These are phyloP conservation scores for Forsythia viridissima DNA, from an alignment of 257 asterid species.

Conservation along the genomic window DNA sequence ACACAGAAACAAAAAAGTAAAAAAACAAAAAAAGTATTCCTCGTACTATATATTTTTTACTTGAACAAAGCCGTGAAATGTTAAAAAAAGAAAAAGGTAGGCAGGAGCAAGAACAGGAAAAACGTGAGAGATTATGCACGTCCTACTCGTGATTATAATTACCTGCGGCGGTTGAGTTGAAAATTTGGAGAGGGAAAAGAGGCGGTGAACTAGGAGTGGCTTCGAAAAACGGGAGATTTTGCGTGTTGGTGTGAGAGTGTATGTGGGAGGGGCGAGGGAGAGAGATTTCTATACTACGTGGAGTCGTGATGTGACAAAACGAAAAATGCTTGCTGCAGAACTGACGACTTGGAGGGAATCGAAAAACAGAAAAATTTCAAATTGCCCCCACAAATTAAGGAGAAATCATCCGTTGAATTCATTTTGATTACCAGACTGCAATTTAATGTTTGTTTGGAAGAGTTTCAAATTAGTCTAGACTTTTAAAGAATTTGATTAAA, in stretches of 20 bases:
- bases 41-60: not conserved
- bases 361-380: no score
- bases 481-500: no score
- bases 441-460: no score
- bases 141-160: not conserved
- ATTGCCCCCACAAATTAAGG: no score
- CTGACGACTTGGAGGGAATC: no score
- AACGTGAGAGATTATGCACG: not conserved
- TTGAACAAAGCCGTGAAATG: not conserved
- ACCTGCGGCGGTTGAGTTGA: not conserved
- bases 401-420: no score
- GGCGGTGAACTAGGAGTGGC: not conserved
- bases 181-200: not conserved
- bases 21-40: not conserved
- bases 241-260: not conserved
- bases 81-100: no score
- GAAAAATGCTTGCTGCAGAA: not conserved
- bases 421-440: no score
- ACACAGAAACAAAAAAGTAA: not conserved
- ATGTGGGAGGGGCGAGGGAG: not conserved
- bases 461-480: no score
- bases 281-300: not conserved
- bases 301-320: not conserved
- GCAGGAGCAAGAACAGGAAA: not conserved
- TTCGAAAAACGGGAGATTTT: not conserved